Evolutionary conservation across 495 filamentous ascomycete species (phyloP).

Genomic region (Podospora australis): DNA sequence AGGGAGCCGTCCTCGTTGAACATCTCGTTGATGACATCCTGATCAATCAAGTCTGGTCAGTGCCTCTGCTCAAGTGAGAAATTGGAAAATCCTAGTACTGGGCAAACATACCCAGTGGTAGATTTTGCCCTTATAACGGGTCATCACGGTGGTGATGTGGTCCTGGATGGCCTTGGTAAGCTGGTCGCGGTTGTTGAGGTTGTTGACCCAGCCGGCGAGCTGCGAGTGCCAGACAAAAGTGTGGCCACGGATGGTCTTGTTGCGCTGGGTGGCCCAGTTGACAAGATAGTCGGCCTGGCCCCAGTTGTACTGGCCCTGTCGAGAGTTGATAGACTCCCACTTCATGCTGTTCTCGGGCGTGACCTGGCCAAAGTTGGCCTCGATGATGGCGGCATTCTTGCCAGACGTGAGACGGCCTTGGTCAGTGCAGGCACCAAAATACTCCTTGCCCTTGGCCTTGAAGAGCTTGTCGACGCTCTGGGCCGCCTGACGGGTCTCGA

Average conservation of each 20-base stretch:
- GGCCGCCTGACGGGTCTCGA: constrained; percentile 33
- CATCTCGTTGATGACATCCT: constrained; percentile 63
- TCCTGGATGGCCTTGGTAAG: constrained; percentile 52
- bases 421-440: constrained; percentile 53
- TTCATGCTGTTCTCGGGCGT: constrained; percentile 67
- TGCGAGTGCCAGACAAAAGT: constrained; percentile 61
- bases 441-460: constrained; percentile 55
- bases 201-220: constrained; percentile 54
- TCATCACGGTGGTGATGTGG: constrained; percentile 52
- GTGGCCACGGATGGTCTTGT: constrained; percentile 56
- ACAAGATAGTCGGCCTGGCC: constrained; percentile 49
- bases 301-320: constrained; percentile 46
- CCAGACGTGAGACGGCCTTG: constrained; percentile 44
- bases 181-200: constrained; percentile 43
- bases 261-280: constrained; percentile 51
- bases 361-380: constrained; percentile 55
- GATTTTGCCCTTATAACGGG: constrained; percentile 57
- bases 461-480: constrained; percentile 49
- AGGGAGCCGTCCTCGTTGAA: constrained; percentile 58
- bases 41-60: not conserved
- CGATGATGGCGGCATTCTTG: constrained; percentile 49
- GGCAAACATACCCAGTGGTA: constrained; percentile 45
- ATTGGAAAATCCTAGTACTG: too few species aligned
- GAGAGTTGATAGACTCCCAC: constrained; percentile 48
- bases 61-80: not conserved